Conservation (phyloP, 768 basidiomycete species). For the Russula foetens region DNA sequence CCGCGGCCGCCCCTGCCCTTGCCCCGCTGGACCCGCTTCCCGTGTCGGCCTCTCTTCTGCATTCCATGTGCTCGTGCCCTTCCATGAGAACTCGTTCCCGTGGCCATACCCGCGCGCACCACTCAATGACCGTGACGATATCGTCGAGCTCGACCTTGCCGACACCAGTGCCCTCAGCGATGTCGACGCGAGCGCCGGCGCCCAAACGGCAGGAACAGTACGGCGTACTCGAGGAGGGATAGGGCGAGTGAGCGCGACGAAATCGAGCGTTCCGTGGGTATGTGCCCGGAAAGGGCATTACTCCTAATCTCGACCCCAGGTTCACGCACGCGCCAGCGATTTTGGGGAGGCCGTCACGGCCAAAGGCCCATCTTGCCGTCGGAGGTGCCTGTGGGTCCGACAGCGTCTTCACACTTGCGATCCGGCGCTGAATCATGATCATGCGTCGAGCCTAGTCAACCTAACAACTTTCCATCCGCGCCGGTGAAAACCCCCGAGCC, state of each 20-base stretch:
- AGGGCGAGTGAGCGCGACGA: constrained; percentile 33
- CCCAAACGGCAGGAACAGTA: constrained; percentile 24
- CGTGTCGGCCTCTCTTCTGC: constrained; percentile 5
- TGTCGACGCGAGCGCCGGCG: constrained; percentile 33
- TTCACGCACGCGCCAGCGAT: not conserved
- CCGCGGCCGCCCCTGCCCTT: too few relatives aligned
- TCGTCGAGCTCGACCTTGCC: constrained; percentile 68
- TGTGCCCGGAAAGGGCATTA: not conserved
- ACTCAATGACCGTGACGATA: constrained; percentile 44
- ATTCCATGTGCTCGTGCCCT: constrained; percentile 41
- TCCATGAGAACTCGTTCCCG: constrained; percentile 54
- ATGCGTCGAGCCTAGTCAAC: not conserved
- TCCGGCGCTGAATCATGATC: too few relatives aligned
- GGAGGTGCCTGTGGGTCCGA: too few relatives aligned
- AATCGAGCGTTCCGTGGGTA: constrained; percentile 59
- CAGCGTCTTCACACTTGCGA: not conserved
- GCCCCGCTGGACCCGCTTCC: not conserved
- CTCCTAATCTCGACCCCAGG: not conserved
- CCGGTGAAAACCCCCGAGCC: not conserved
- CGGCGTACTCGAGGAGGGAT: constrained; percentile 27
- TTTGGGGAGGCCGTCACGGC: too few relatives aligned
- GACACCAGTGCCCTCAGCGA: constrained; percentile 70
- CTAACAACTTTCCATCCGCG: not conserved
- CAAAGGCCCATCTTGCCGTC: too few relatives aligned
- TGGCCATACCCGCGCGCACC: constrained; percentile 60